Evolutionary conservation across 148 eudicot species (phyloP).

Genomic region (Cornus suecica): DNA sequence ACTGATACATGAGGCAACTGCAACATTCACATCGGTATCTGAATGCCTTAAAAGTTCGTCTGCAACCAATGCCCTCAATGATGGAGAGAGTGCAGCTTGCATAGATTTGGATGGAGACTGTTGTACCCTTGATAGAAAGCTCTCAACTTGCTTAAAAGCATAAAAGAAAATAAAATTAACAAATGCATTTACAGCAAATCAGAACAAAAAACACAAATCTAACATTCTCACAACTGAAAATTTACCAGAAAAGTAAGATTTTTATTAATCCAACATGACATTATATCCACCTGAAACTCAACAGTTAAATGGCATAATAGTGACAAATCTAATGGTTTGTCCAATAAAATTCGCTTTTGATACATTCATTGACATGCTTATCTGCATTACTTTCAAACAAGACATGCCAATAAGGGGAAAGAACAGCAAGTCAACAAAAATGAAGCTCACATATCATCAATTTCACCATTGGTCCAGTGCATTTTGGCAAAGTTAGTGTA

Average conservation of each 20-base stretch:
- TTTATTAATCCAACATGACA: neutral
- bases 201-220: neutral
- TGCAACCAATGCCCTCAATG: constrained; percentile 62
- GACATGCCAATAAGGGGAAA: neutral
- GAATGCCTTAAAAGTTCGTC: constrained; percentile 58
- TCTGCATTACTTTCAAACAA: neutral
- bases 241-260: neutral
- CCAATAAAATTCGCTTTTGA: neutral
- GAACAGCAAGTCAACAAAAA: neutral
- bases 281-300: neutral
- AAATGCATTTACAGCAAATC: neutral
- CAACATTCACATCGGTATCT: constrained; percentile 72
- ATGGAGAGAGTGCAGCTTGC: constrained; percentile 69
- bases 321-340: neutral
- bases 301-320: neutral
- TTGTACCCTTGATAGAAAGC: constrained; percentile 56
- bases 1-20: constrained; percentile 92
- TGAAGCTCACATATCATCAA: neutral
- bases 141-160: constrained; percentile 54
- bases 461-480: neutral
- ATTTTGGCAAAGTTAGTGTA: neutral
- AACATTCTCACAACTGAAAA: neutral
- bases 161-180: constrained; percentile 8
- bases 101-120: constrained; percentile 81
- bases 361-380: neutral